Evolutionary conservation across 805 yeast genomes (phyloP), one percentile per base, ranked within the genome.

Genomic region (Wickerhamiella cacticola): DNA sequence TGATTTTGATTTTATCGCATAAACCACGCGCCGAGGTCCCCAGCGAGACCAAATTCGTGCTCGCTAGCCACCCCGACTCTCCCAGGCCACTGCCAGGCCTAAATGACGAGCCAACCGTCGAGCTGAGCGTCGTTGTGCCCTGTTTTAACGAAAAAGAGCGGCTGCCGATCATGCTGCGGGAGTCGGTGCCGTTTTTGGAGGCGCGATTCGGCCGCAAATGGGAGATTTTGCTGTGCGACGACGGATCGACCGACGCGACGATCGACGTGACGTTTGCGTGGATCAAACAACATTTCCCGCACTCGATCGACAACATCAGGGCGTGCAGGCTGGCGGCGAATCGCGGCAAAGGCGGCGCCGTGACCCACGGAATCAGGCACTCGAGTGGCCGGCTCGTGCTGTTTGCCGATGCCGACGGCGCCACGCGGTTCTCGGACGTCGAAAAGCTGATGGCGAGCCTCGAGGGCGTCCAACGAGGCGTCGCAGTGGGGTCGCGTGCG

Each of bases 371-470:
- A 5, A 66, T 92, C 63, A 74, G 80, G 56, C 78, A 77, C 57
- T 68, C 80, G 2, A 68, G 85, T 38, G 98, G 97, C 10, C 62
- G 70, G 49, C 80, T 74, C 56, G 76, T 78, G 9, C 71, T 92
- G 8, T 92, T 92, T 68, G 97, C 95, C 1, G 98, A 92, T 65
- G 98, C 97, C 1, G 98, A 92, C 65, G 97, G 97, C 28, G 97
- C 98, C 3, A 80, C 94, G 22, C 71, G 73, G 55, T 92, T 92
- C 61, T 58, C 74, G 22, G 96, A 88, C 62, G 68, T 82, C 22
- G 59, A 59, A 1, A 74, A 72, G 48, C 68, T 88, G 50, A 53
- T 76, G 9, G 59, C 58, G 2, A 64, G 68, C 10, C 68, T 82
- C 24, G 52, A 18, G 29, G 21, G 43, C 1, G 52, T 39, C 3